These are phyloP conservation scores for Bombardia bombarda DNA, from an alignment of 495 filamentous ascomycete genomes.

Conservation along the genomic window DNA sequence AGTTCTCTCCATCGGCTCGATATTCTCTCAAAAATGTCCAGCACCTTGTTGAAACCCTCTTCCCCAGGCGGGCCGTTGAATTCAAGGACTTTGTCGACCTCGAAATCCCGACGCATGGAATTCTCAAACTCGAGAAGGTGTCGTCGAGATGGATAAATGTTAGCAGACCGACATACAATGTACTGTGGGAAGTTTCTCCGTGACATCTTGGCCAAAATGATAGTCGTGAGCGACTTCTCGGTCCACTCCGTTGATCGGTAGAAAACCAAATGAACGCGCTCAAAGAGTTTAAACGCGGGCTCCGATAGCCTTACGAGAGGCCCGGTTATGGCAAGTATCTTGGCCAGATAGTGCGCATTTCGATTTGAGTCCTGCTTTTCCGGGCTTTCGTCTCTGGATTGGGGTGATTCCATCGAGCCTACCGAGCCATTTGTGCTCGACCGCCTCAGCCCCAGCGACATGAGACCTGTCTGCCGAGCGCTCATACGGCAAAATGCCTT, in stretches of 20 bases:
- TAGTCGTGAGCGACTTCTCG: constrained; percentile 90
- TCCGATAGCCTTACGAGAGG: constrained; percentile 74
- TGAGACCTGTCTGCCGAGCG: constrained; percentile 62
- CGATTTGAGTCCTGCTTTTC: constrained; percentile 28
- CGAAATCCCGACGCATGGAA: constrained; percentile 72
- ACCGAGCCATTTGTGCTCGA: constrained; percentile 39
- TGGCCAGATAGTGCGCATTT: constrained; percentile 41
- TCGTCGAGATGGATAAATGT: constrained; percentile 73
- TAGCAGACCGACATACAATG: constrained; percentile 80
- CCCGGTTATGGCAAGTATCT: constrained; percentile 74
- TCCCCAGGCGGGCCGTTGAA: constrained; percentile 68
- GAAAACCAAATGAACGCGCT: constrained; percentile 90
- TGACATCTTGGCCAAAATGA: constrained; percentile 85
- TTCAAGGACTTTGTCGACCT: constrained; percentile 77
- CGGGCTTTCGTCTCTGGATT: constrained; percentile 4
- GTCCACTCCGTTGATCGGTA: constrained; percentile 97
- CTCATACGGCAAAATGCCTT: constrained; percentile 62
- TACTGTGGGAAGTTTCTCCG: constrained; percentile 83
- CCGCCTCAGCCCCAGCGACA: constrained; percentile 49
- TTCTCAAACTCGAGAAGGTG: constrained; percentile 84
- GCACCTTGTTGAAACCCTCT: constrained; percentile 50
- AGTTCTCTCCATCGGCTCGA: constrained; percentile 74
- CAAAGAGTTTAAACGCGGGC: constrained; percentile 73
- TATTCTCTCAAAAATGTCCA: constrained; percentile 64
- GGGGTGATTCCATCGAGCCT: constrained; percentile 9